These are phyloP conservation scores for Ogataea nakhonphanomensis DNA, from an alignment of 805 yeast genomes.

Conservation along the genomic window DNA sequence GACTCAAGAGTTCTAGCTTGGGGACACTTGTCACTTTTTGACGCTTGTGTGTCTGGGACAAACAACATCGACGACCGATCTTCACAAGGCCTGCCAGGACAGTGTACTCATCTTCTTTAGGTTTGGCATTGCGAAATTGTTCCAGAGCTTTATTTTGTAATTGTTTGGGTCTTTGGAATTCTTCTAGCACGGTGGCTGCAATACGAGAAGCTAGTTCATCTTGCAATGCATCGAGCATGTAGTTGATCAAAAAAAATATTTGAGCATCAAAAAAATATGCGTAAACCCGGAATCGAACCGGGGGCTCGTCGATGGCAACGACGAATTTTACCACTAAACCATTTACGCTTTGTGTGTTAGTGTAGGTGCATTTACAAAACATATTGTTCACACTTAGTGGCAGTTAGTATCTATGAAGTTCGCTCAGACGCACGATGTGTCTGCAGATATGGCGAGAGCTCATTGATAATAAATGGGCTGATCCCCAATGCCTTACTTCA, in stretches of 20 bases:
- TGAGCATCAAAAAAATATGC: constrained; percentile 11
- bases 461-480: no score
- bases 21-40: constrained; percentile 7
- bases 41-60: constrained; percentile 5
- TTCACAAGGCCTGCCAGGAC: constrained; percentile 73
- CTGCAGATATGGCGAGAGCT: no score
- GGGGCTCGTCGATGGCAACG: constrained; percentile 29
- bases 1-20: constrained; percentile 37
- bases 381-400: background rate
- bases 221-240: background rate
- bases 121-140: constrained; percentile 33
- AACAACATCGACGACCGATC: constrained; percentile 14
- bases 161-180: constrained; percentile 14
- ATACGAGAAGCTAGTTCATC: constrained; percentile 17
- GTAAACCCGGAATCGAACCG: constrained; percentile 28
- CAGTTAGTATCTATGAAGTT: no score
- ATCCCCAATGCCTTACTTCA: no score
- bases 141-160: constrained; percentile 9
- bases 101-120: constrained; percentile 83
- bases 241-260: constrained; percentile 1
- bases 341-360: constrained; percentile 15
- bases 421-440: no score
- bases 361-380: background rate
- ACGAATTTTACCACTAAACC: constrained; percentile 27
- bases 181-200: constrained; percentile 13